Evolutionary conservation across 805 yeast genomes (phyloP), one percentile per base, ranked within the genome.

Genomic region (Kodamaea lidongshanica): DNA sequence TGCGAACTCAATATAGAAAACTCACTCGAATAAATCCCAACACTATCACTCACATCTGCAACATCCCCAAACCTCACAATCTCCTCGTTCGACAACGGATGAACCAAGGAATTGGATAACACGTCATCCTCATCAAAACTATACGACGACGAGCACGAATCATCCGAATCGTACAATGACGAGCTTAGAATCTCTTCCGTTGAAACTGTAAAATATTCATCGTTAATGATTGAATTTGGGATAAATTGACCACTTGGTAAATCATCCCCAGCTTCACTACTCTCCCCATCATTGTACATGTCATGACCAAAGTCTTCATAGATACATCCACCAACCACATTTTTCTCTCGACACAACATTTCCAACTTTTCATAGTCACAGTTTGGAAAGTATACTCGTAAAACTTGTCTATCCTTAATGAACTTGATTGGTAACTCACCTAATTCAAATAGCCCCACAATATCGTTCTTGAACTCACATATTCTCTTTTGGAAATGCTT

Each of bases 341-440:
- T 80, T 37, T 72, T 62, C 25, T 81, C 92, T 22, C 63, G 48
- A 36, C 81, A 54, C 36, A 82, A 53, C 12, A 40, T 37, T 42
- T 77, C 79, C 42, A 82, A 71, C 41, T 74, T 74, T 5, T 51
- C 58, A 5, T 66, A 54, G 37, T 80, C 85, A 36, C 80, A 67
- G 48, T 80, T 82, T 19, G 89, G 86, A 57, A 85, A 83, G 48
- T 72, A 79, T 9, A 79, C 72, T 40, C 79, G 58, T 30, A 76
- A 44, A 17, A 56, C 46, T 31, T 52, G 53, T 17, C 63, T 56
- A 8, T 56, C 49, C 21, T 55, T 45, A 26, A 62, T 63, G 32
- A 71, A 54, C 27, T 74, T 62, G 32, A 80, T 60, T 6, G 83
- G 86, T 40, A 77, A 70, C 38, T 77, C 75, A 3, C 92, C 92